Conservation (phyloP, 129 eudicot genomes). For the Chrysanthemum lavandulifolium region DNA sequence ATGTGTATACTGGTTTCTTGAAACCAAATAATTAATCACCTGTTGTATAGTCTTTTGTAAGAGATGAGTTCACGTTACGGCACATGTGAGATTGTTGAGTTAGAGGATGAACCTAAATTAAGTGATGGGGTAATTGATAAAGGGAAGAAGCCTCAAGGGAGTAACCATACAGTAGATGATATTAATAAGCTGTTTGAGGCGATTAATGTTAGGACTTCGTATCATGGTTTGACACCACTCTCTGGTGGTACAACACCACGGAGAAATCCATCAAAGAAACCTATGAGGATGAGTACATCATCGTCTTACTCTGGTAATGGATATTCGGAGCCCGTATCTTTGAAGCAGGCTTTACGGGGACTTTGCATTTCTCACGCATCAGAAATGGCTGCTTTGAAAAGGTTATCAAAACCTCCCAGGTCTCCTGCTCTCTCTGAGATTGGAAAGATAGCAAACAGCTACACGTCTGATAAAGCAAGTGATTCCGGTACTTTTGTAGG, state of each 20-base stretch:
- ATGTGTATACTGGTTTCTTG: background rate
- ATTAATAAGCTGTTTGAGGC: slow-evolving; percentile 75
- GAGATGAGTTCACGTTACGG: slow-evolving; percentile 48
- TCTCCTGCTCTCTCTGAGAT: slow-evolving; percentile 66
- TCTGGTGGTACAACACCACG: slow-evolving; percentile 26
- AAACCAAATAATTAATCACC: background rate
- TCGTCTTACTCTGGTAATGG: slow-evolving; percentile 54
- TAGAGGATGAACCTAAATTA: slow-evolving; percentile 43
- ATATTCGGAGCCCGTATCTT: slow-evolving; percentile 62
- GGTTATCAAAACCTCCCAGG: slow-evolving; percentile 51
- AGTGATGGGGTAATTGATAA: slow-evolving; percentile 28
- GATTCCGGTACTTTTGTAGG: slow-evolving; percentile 32
- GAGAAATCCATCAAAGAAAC: slow-evolving; percentile 65
- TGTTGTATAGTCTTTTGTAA: background rate
- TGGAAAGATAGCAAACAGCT: slow-evolving; percentile 41
- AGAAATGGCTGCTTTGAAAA: slow-evolving; percentile 37
- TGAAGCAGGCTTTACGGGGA: slow-evolving; percentile 31
- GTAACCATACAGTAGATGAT: slow-evolving; percentile 58
- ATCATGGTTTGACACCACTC: slow-evolving; percentile 38
- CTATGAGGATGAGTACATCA: slow-evolving; percentile 49
- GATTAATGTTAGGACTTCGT: slow-evolving; percentile 49
- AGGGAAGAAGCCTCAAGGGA: slow-evolving; percentile 53
- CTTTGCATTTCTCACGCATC: slow-evolving; percentile 33
- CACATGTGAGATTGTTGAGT: slow-evolving; percentile 67
- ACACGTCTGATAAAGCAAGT: slow-evolving; percentile 51